These are phyloP conservation scores for Globisporangium alternatum DNA, from an alignment of 352 stramenopile genomes.

Conservation along the genomic window DNA sequence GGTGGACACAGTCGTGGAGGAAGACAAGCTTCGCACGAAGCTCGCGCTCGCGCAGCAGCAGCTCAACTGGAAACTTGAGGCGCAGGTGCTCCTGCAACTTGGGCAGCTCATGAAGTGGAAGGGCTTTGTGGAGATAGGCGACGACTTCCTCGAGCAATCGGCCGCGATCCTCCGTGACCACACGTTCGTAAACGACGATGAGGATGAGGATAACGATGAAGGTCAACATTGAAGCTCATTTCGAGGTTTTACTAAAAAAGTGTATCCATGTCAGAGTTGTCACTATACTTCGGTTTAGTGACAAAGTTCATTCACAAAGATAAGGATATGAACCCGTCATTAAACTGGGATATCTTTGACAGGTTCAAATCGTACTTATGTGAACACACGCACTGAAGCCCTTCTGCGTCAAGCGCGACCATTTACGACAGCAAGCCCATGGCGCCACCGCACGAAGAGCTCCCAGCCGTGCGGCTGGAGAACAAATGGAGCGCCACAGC, in stretches of 20 bases:
- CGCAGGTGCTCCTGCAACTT: slow-evolving; percentile 58
- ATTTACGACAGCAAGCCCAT: neutral
- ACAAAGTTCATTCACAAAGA: neutral
- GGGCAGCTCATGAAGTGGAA: slow-evolving; percentile 81
- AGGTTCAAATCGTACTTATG: neutral
- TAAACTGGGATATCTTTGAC: no score
- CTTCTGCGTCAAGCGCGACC: neutral
- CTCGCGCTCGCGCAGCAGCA: slow-evolving; percentile 36
- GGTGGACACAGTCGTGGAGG: slow-evolving; percentile 68
- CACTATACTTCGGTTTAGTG: neutral
- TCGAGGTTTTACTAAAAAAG: slow-evolving; percentile 2
- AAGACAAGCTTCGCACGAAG: slow-evolving; percentile 66
- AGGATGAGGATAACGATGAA: slow-evolving; percentile 16
- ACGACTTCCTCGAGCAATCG: slow-evolving; percentile 51
- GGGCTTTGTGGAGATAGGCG: slow-evolving; percentile 37
- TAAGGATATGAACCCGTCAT: no score
- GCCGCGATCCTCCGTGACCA: slow-evolving; percentile 48
- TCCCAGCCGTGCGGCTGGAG: slow-evolving; percentile 27
- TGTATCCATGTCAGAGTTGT: slow-evolving; percentile 1
- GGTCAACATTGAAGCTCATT: neutral
- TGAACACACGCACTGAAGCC: neutral
- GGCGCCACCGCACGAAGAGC: neutral
- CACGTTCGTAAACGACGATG: slow-evolving; percentile 42
- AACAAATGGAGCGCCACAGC: slow-evolving; percentile 34
- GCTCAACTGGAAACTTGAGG: slow-evolving; percentile 64